These are phyloP conservation scores for Microdochium trichocladiopsis DNA, from an alignment of 2,329 filamentous ascomycete genomes.

Conservation along the genomic window DNA sequence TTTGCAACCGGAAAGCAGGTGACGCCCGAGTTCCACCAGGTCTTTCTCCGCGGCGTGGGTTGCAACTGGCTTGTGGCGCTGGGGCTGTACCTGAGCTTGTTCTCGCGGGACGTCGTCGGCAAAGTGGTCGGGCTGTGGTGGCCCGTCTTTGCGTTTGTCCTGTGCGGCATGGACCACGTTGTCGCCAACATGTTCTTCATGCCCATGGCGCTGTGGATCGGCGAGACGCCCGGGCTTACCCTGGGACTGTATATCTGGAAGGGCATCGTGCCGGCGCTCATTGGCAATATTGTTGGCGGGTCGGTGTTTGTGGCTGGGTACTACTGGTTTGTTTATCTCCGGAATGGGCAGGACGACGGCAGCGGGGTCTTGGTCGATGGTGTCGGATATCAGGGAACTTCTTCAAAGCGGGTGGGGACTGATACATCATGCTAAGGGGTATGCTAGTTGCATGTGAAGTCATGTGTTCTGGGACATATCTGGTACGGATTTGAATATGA, in stretches of 20 bases:
- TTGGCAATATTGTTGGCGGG: slow-evolving; percentile 49
- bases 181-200: slow-evolving; percentile 51
- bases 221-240: slow-evolving; percentile 29
- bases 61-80: slow-evolving; percentile 53
- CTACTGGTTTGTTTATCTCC: slow-evolving; percentile 1
- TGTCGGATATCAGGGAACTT: background rate
- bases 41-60: slow-evolving; percentile 47
- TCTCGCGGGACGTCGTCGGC: slow-evolving; percentile 40
- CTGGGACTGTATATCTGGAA: slow-evolving; percentile 51
- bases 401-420: too few relatives aligned
- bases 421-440: too few relatives aligned
- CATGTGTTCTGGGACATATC: too few relatives aligned
- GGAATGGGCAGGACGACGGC: background rate
- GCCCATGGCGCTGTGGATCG: slow-evolving; percentile 41
- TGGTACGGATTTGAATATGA: too few relatives aligned
- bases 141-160: slow-evolving; percentile 47
- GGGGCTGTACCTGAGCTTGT: slow-evolving; percentile 38
- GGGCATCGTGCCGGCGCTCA: slow-evolving; percentile 41
- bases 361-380: background rate
- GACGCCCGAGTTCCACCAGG: slow-evolving; percentile 38
- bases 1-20: slow-evolving; percentile 42
- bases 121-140: slow-evolving; percentile 51
- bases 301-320: slow-evolving; percentile 41
- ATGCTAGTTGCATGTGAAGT: too few relatives aligned
- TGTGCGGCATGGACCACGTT: slow-evolving; percentile 46